Evolutionary conservation across 2,329 filamentous ascomycete genomes (phyloP).

Genomic region (Trichoderma polysporum): DNA sequence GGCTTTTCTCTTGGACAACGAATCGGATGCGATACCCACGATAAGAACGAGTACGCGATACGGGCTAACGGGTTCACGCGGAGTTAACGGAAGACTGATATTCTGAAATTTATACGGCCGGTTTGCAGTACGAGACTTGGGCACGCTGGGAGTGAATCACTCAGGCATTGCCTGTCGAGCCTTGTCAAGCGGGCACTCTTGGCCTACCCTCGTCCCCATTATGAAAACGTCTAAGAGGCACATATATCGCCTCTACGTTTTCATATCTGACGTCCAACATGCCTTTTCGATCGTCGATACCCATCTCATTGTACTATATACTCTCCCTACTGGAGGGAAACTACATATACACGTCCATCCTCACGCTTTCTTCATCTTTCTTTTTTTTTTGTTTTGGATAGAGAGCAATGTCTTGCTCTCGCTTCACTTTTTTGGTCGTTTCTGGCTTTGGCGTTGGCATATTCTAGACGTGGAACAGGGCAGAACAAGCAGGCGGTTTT

Average conservation of each 20-base stretch:
- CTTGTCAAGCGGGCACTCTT: not conserved
- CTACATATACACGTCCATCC: conserved; percentile 3
- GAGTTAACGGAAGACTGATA: conserved; percentile 15
- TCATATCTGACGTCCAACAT: not conserved
- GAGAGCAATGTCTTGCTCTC: not conserved
- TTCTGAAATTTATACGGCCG: not conserved
- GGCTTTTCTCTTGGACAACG: not conserved
- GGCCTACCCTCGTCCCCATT: not conserved
- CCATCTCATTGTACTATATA: conserved; percentile 19
- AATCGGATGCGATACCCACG: conserved; percentile 17
- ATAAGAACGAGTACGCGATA: conserved; percentile 12
- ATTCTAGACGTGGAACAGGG: conserved; percentile 12
- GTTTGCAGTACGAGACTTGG: not conserved
- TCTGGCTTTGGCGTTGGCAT: conserved; percentile 14
- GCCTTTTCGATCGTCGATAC: conserved; percentile 18
- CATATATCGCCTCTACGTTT: not conserved
- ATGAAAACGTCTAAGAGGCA: not conserved
- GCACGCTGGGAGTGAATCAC: not conserved
- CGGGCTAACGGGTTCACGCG: conserved; percentile 12
- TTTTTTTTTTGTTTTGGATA: conserved; percentile 7
- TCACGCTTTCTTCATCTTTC: not conserved
- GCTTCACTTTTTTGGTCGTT: not conserved
- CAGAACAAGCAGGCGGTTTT: conserved; percentile 13
- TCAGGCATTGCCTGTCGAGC: not conserved
- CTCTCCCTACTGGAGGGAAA: not conserved